Evolutionary conservation across 2,329 filamentous ascomycete genomes (phyloP).

Genomic region (Colletotrichum sp.): DNA sequence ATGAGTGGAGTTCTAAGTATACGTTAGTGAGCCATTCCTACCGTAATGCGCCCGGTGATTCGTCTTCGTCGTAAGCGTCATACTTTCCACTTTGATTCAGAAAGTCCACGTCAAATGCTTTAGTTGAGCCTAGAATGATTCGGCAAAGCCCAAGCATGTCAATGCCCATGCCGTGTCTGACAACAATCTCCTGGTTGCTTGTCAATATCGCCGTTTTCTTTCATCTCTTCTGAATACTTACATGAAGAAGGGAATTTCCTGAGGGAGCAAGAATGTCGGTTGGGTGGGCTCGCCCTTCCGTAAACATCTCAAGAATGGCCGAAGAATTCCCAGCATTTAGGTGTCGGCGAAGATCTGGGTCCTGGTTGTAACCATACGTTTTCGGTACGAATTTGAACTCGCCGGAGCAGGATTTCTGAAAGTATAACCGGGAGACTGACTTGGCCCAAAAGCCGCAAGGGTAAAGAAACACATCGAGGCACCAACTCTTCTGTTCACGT

Average conservation of each 20-base stretch:
- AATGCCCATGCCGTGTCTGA: not conserved
- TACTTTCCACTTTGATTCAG: not conserved
- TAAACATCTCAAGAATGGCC: not conserved
- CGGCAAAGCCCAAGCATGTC: not conserved
- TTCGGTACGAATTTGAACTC: not conserved
- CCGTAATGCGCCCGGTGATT: not conserved
- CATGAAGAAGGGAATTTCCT: not conserved
- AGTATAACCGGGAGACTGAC: not conserved
- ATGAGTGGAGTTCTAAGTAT: not conserved
- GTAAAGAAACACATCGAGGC: not conserved
- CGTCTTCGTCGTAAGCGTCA: not conserved
- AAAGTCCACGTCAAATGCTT: not conserved
- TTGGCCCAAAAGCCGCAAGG: not conserved
- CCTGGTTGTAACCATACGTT: not conserved
- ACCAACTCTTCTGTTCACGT: not conserved
- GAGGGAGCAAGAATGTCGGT: not conserved
- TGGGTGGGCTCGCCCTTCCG: not conserved
- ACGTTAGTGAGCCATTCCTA: not conserved
- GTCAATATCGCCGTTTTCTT: not conserved
- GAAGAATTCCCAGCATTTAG: not conserved
- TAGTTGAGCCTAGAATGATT: not conserved
- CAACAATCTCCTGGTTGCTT: not conserved
- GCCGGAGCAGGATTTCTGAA: not conserved
- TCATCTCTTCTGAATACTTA: not conserved
- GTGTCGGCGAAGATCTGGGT: not conserved